Evolutionary conservation across 306 rosid species (phyloP), one percentile per base, ranked within the genome.

Genomic region (Clitoria ternatea): DNA sequence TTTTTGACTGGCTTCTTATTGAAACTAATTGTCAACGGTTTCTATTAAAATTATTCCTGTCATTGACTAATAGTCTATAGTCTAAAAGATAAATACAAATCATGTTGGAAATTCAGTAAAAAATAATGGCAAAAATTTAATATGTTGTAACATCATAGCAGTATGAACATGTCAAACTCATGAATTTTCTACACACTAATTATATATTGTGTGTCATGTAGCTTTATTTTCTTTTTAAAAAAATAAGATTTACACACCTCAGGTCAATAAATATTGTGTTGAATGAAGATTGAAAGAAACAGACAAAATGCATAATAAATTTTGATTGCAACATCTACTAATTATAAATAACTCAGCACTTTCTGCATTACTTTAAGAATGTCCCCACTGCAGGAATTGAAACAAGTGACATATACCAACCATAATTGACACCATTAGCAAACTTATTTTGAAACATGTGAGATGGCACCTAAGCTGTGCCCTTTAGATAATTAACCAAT

Each of bases 1-100:
- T 29, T 12, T 8, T 15, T 7, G n/a, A 27, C 61, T 60, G 50
- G 30, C 48, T 9, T 32, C 35, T 33, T 20, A 20, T 29, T 39
- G 19, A 56, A 43, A n/a, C 54, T 22, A 57, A 11, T 48, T 30
- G 56, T 45, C 65, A 56, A 37, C 32, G 42, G 14, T 40, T 52
- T 24, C 20, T 14, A 43, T 24, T 44, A 15, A 26, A 61, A 35
- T 52, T 37, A 33, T 45, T 69, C 52, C 43, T 17, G 8, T 9
- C 35, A n/a, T 73, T 48, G 71, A 70, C 75, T 70, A 49, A 11
- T 71, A 18, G 70, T 48, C 55, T 4, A 33, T 2, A 29, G 7
- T 45, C 22, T n/a, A 9, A 4, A 57, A n/a, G 9, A 72, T 33
- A 33, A 23, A 49, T 62, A 37, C 11, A 23, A 15, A 62, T 27